Conservation (phyloP, 225 moss, liverwort and hornwort species). For the Asterella californica region DNA sequence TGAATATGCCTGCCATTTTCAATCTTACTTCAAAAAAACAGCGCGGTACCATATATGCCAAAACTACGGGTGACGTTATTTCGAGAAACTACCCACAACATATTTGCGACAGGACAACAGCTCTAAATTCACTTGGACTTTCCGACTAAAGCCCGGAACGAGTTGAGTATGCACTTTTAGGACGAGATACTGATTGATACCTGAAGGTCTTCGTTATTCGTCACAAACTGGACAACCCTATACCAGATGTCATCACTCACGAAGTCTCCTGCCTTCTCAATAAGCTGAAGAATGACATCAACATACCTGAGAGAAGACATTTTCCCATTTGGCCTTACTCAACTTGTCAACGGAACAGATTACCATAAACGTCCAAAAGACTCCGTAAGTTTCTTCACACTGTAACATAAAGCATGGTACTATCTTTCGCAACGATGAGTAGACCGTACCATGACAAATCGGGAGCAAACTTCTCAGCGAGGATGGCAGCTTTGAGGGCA, state of each 20-base stretch:
- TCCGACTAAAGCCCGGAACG: background rate
- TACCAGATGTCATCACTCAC: constrained; percentile 99
- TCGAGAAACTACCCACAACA: background rate
- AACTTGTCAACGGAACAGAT: background rate
- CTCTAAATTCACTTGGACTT: background rate
- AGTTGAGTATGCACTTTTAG: background rate
- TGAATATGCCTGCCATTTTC: constrained; percentile 66
- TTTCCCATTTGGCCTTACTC: background rate
- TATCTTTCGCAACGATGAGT: background rate
- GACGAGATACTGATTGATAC: constrained; percentile 27
- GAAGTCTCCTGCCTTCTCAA: constrained; percentile 98
- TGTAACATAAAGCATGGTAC: background rate
- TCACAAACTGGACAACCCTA: constrained; percentile 95
- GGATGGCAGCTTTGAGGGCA: constrained; percentile 95
- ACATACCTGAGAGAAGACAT: constrained; percentile 62
- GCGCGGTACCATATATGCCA: background rate
- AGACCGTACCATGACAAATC: constrained; percentile 79
- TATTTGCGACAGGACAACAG: background rate
- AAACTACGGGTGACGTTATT: background rate
- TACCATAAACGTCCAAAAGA: background rate
- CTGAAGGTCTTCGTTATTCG: constrained; percentile 97
- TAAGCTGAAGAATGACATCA: constrained; percentile 92
- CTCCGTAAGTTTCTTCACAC: background rate
- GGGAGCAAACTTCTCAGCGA: constrained; percentile 92
- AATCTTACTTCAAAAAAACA: background rate